phyloP scores from a whole-genome alignment of 352 stramenopile species.

The Phytophthora pistaciae region DNA sequence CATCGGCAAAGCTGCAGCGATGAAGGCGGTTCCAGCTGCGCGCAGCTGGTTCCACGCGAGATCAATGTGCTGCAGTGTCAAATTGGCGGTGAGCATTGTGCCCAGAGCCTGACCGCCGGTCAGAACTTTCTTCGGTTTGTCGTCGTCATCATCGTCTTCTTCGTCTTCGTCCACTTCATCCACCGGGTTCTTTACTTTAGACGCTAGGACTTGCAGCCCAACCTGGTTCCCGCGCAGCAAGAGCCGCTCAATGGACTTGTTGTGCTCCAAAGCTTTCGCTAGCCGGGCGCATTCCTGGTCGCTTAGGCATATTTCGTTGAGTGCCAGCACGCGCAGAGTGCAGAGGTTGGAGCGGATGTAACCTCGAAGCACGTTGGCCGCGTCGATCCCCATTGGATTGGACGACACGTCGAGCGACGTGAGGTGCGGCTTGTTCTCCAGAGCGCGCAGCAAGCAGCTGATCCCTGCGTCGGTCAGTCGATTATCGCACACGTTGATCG shows the following conservation, averaged over 20 bases:
- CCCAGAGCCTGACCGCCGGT: slow-evolving; percentile 83
- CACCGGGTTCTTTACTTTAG: not conserved
- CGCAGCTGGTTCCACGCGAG: slow-evolving; percentile 90
- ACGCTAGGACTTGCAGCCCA: slow-evolving; percentile 54
- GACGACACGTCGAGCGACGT: slow-evolving; percentile 69
- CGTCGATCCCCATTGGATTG: slow-evolving; percentile 61
- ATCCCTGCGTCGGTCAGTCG: slow-evolving; percentile 61
- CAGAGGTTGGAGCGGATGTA: slow-evolving; percentile 76
- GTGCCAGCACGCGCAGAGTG: slow-evolving; percentile 57
- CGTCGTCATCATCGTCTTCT: slow-evolving; percentile 26
- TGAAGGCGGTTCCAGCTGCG: slow-evolving; percentile 43
- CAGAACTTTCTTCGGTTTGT: slow-evolving; percentile 15
- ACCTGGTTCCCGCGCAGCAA: slow-evolving; percentile 79
- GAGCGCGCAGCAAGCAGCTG: slow-evolving; percentile 54
- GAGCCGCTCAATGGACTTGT: slow-evolving; percentile 76
- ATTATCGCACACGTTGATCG: slow-evolving; percentile 74
- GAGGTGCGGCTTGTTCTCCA: slow-evolving; percentile 78
- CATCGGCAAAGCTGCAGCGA: slow-evolving; percentile 58
- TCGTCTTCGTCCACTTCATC: slow-evolving; percentile 20
- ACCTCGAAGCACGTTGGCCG: slow-evolving; percentile 52
- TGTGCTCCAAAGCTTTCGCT: slow-evolving; percentile 76
- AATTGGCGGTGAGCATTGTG: slow-evolving; percentile 84
- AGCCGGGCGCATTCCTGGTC: slow-evolving; percentile 76
- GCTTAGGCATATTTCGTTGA: slow-evolving; percentile 69
- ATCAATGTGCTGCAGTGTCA: slow-evolving; percentile 74